Percentiles rank a stretch among this genome's conserved stretches.
Conservation (phyloP, 805 yeast genomes). For the Schwanniomyces occidentalis region DNA sequence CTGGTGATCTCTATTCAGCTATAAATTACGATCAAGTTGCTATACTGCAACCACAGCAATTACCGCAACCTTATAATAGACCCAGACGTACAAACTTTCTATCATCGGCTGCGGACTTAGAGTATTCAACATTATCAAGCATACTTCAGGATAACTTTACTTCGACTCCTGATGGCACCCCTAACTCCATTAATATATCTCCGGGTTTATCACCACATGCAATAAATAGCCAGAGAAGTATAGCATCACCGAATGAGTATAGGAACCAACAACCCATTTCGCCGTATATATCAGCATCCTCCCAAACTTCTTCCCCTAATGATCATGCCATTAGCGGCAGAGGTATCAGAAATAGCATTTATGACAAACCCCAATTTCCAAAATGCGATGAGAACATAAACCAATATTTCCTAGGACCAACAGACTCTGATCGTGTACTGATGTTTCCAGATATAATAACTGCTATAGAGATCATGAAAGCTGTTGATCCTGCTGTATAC, state of each 20-base stretch:
- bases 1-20: background rate
- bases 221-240: slow-evolving; percentile 1
- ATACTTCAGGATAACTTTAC: slow-evolving; percentile 53
- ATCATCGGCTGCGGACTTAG: slow-evolving; percentile 72
- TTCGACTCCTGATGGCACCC: slow-evolving; percentile 39
- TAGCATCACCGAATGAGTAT: background rate
- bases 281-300: slow-evolving; percentile 13
- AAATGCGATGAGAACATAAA: slow-evolving; percentile 60
- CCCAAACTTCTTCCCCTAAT: slow-evolving; percentile 17
- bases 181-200: slow-evolving; percentile 32
- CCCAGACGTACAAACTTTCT: slow-evolving; percentile 48
- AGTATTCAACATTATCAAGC: slow-evolving; percentile 66
- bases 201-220: slow-evolving; percentile 40
- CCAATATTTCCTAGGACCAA: slow-evolving; percentile 66
- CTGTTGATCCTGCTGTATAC: slow-evolving; percentile 42
- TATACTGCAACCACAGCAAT: slow-evolving; percentile 5
- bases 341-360: slow-evolving; percentile 7
- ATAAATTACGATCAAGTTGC: slow-evolving; percentile 1
- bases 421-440: slow-evolving; percentile 36
- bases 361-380: slow-evolving; percentile 30
- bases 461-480: slow-evolving; percentile 40
- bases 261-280: slow-evolving; percentile 21
- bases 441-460: slow-evolving; percentile 63
- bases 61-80: slow-evolving; percentile 4
- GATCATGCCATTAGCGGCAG: slow-evolving; percentile 2